Base-by-base conservation (phyloP, 352 stramenopile genomes). In the Pythium angustatum region DNA sequence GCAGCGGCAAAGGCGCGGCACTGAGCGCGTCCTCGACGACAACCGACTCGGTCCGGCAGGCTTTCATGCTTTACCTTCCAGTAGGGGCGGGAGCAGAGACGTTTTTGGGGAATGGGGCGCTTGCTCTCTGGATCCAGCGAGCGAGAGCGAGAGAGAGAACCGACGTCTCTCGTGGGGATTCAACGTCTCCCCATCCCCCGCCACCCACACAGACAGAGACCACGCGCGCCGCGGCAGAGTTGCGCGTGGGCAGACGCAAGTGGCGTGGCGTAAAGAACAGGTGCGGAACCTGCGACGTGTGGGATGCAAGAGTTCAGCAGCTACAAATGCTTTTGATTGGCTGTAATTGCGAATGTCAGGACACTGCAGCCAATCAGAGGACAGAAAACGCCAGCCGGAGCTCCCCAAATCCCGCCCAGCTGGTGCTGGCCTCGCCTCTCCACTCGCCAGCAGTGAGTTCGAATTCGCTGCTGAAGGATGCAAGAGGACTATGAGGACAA, bases 221-320 rank as follows among this genome's bases (percentile, higher is more conserved):
- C 22, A n/a, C 24, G 21, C 8, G 15, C 26, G 1, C 11, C 6
- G 47, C n/a, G 49, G 49, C 19, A 56, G 49, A 56, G 49, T 19
- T 21, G 5, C 9, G 31, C 50, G 11, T 19, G 14, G 47, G 9
- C 22, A 31, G 21, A 26, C 45, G 14, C 47, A 22, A 49, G 24
- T 5, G 5, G 26, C 33, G 50, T 3, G 5, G 31, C 3, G 50
- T 58, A 58, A 63, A 63, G 45, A 63, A 45, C 28, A 44, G 56
- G 56, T 40, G 43, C 48, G 27, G 59, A 58, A 60, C 33, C 34
- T 66, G 59, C 40, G 59, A 66, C 59, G 59, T 66, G 59, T 66
- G 59, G 45, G 49, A 47, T 38, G 44, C 55, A 62, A 54, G 55
- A 47, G 55, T 62, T 62, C 55, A 58, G 59, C 45, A 60, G 19